phyloP scores from a whole-genome alignment of 495 filamentous ascomycete species.

The Penicillium cinerascens region DNA sequence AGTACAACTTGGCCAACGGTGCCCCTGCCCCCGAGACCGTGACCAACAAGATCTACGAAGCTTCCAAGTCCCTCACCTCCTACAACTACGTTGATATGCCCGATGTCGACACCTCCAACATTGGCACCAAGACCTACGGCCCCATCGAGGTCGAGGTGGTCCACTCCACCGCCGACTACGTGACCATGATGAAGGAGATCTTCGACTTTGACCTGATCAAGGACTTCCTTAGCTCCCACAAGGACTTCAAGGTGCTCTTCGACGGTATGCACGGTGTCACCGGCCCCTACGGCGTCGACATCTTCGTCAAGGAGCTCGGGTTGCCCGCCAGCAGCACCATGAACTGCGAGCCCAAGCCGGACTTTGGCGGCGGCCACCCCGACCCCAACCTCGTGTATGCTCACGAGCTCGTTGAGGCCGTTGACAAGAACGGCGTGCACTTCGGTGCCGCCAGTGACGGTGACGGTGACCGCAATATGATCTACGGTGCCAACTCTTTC shows the following conservation, averaged over 20 bases:
- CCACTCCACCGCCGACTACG: slow-evolving; percentile 86
- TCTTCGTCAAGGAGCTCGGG: slow-evolving; percentile 91
- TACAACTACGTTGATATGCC: slow-evolving; percentile 91
- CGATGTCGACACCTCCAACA: slow-evolving; percentile 74
- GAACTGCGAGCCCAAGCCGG: slow-evolving; percentile 87
- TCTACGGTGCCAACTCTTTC: slow-evolving; percentile 94
- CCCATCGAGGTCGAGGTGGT: slow-evolving; percentile 90
- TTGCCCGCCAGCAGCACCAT: slow-evolving; percentile 73
- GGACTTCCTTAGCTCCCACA: slow-evolving; percentile 77
- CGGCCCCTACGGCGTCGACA: slow-evolving; percentile 88
- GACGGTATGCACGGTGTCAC: slow-evolving; percentile 94
- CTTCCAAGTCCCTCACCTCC: slow-evolving; percentile 78
- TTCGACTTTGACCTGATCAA: slow-evolving; percentile 97
- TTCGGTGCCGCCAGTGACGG: slow-evolving; percentile 96
- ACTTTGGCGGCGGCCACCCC: slow-evolving; percentile 96
- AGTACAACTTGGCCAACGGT: slow-evolving; percentile 96
- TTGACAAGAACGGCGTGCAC: slow-evolving; percentile 86
- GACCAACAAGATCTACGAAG: slow-evolving; percentile 95
- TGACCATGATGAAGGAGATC: slow-evolving; percentile 93
- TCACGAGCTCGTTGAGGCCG: slow-evolving; percentile 87
- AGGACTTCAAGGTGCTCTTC: slow-evolving; percentile 95
- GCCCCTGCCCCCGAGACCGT: slow-evolving; percentile 92
- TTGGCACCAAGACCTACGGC: slow-evolving; percentile 83
- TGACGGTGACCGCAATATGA: slow-evolving; percentile 99
- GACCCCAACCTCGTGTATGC: slow-evolving; percentile 99